phyloP scores from a whole-genome alignment of 2,329 filamentous ascomycete genomes.

The Pleurostoma richardsiae region DNA sequence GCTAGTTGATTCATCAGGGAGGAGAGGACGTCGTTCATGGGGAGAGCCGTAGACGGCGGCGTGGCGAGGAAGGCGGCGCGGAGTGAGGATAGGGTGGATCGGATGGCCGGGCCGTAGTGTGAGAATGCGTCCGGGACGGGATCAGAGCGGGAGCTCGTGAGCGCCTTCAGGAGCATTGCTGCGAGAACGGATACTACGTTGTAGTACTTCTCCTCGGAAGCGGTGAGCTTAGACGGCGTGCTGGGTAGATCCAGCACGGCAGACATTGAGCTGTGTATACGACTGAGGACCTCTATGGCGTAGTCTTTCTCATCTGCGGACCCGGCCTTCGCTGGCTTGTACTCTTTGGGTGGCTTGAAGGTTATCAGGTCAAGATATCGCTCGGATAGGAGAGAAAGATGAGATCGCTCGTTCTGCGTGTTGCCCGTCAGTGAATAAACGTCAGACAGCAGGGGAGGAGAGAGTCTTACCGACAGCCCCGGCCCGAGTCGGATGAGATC shows the following conservation, averaged over 20 bases:
- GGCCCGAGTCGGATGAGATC: conserved; percentile 45
- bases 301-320: conserved; percentile 34
- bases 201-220: conserved; percentile 37
- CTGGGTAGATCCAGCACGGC: conserved; percentile 26
- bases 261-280: conserved; percentile 35
- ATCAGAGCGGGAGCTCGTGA: conserved; percentile 10
- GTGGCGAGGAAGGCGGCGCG: conserved; percentile 1
- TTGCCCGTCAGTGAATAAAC: too few species aligned
- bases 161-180: conserved; percentile 13
- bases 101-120: conserved; percentile 8
- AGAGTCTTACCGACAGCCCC: conserved; percentile 38
- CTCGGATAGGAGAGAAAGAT: conserved; percentile 43
- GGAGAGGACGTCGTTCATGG: conserved; percentile 13
- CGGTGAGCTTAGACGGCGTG: conserved; percentile 26
- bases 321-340: conserved; percentile 37
- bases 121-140: not conserved
- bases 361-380: conserved; percentile 44
- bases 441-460: too few species aligned
- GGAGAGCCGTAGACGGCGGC: not conserved
- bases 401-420: conserved; percentile 40
- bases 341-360: conserved; percentile 42
- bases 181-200: conserved; percentile 35
- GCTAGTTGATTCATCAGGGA: conserved; percentile 26
- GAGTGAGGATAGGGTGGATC: conserved; percentile 1
- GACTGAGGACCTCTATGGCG: conserved; percentile 31